These are phyloP conservation scores for Corylus americana DNA, from an alignment of 306 rosid species.

Conservation along the genomic window DNA sequence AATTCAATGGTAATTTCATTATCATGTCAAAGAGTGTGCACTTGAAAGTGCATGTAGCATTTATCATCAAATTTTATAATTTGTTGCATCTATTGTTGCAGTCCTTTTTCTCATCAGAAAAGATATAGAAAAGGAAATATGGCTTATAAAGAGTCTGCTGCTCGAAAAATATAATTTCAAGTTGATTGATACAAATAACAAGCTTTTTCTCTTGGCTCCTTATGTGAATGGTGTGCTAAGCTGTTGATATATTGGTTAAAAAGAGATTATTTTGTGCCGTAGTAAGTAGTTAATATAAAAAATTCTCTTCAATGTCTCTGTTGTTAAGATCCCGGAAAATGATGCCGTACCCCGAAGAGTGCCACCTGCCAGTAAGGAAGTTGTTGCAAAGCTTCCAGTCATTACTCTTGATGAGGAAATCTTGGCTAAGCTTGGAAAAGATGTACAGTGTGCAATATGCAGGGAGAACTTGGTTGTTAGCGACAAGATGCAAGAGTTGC, in stretches of 20 bases:
- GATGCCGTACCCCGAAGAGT: slow-evolving; percentile 57
- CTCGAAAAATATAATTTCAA: background rate
- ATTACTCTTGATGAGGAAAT: slow-evolving; percentile 68
- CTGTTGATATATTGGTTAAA: background rate
- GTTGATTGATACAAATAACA: background rate
- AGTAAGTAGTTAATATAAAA: background rate
- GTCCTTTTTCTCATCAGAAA: background rate
- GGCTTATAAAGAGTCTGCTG: background rate
- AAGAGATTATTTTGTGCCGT: background rate
- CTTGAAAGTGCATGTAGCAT: too few relatives aligned
- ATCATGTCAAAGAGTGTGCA: too few relatives aligned
- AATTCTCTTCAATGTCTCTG: background rate
- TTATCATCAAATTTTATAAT: too few relatives aligned
- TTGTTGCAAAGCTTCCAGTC: slow-evolving; percentile 84
- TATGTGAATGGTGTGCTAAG: background rate
- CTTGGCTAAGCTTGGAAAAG: slow-evolving; percentile 67
- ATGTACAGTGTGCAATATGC: slow-evolving; percentile 87
- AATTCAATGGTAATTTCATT: too few relatives aligned
- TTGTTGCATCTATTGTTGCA: background rate
- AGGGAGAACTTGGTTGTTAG: slow-evolving; percentile 68
- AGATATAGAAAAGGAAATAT: background rate
- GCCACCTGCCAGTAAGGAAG: slow-evolving; percentile 97
- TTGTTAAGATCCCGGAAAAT: slow-evolving; percentile 47
- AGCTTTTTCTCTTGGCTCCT: background rate
- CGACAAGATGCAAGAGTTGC: slow-evolving; percentile 93